Evolutionary conservation across 768 basidiomycete species (phyloP).

Genomic region (Suillus brevipes): DNA sequence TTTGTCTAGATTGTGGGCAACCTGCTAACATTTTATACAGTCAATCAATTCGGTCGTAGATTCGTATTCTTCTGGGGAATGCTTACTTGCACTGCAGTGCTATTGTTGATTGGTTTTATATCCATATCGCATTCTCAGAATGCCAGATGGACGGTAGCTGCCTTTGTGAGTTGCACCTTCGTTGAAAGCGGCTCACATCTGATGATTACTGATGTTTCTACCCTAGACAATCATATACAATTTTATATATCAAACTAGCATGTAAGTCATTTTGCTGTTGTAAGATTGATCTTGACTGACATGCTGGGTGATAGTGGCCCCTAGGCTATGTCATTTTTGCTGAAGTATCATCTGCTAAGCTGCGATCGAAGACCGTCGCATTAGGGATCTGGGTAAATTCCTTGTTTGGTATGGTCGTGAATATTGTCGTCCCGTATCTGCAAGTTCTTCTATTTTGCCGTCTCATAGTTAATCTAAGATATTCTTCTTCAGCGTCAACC

Average conservation of each 20-base stretch:
- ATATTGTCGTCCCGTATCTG: constrained; percentile 30
- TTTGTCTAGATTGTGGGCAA: constrained; percentile 26
- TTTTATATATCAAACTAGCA: constrained; percentile 28
- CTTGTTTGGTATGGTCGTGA: constrained; percentile 26
- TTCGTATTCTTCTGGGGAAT: constrained; percentile 32
- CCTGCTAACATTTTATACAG: constrained; percentile 25
- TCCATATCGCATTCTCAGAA: constrained; percentile 21
- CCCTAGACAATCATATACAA: constrained; percentile 31
- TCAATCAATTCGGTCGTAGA: constrained; percentile 26
- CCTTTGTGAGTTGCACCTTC: constrained; percentile 19
- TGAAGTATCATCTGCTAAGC: constrained; percentile 30
- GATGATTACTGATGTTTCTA: background rate
- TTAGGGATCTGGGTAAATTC: constrained; percentile 27
- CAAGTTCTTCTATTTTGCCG: constrained; percentile 9
- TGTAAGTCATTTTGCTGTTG: constrained; percentile 17
- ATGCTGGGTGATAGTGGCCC: constrained; percentile 18
- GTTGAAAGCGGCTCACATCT: background rate
- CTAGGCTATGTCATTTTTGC: constrained; percentile 29
- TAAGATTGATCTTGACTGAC: background rate
- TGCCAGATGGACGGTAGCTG: constrained; percentile 24
- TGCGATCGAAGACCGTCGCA: constrained; percentile 32
- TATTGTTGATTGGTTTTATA: constrained; percentile 29
- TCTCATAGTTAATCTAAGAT: background rate
- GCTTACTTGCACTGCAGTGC: constrained; percentile 20
- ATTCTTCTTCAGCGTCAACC: constrained; percentile 22